Evolutionary conservation across 768 basidiomycete genomes (phyloP), one percentile per base, ranked within the genome.

Genomic region (Cystobasidium tubakii): DNA sequence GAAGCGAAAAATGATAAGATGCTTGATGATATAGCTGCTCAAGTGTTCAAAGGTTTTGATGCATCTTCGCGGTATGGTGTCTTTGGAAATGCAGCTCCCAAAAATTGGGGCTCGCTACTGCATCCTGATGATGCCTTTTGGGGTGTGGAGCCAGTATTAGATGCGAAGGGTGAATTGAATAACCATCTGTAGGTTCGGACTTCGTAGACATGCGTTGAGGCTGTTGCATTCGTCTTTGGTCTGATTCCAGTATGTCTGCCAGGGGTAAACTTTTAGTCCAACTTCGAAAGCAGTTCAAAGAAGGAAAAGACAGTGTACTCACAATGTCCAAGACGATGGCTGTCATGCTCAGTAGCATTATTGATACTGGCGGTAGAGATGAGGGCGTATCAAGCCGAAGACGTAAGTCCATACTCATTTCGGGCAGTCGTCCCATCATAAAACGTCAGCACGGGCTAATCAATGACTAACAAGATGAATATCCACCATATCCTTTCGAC

Each of bases 171-270:
- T 9, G 57, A 60, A 31, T 15, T 21, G 13, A 29, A 12, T 15
- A 60, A 60, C 23, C 57, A 60, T 60, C 33, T 60, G 57, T 60
- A 34, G 6, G 57, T 39, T 39, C 15, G 39, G n/a, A n/a, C n/a
- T 39, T 39, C 6, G 39, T 6, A 39, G 15, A 15, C 39, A 39
- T 39, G n/a, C n/a, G n/a, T 39, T 39, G 39, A 39, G 39, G 15
- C 39, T 15, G 39, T 6, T 15, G 7, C 15, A 15, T 39, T 39
- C 15, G 15, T n/a, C 39, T 39, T 15, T 39, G 39, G 6, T 39
- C 15, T 39, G 39, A 39, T 19, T 21, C 21, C 46, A n/a, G 46
- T 50, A 4, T 12, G 46, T 19, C 7, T 50, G 15, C 21, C 21
- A 50, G 46, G 7, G 46, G 46, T 9, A 50, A 50, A 21, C 7